These are phyloP conservation scores for Kalmusia sp. DNA, from an alignment of 2,329 filamentous ascomycete species.

Conservation along the genomic window DNA sequence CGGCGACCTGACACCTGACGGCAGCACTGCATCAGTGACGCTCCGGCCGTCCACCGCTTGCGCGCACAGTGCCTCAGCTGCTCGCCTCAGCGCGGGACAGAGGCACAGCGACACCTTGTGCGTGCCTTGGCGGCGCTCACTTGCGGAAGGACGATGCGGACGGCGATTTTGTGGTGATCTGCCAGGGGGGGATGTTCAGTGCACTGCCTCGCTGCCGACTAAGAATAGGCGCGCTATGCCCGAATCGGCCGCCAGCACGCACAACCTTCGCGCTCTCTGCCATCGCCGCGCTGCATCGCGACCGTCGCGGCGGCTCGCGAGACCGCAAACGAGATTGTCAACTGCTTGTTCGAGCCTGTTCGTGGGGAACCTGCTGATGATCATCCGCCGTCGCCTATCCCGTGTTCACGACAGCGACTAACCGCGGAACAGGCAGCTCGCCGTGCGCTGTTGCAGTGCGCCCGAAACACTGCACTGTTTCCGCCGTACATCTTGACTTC, in stretches of 20 bases:
- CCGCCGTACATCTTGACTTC: background rate
- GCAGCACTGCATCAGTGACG: constrained; percentile 1
- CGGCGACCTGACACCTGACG: constrained; percentile 26
- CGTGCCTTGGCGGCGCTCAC: constrained; percentile 4
- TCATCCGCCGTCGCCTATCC: background rate
- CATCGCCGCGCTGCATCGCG: background rate
- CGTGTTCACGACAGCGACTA: background rate
- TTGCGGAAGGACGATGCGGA: constrained; percentile 3
- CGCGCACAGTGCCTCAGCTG: constrained; percentile 17
- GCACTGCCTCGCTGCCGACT: constrained; percentile 9
- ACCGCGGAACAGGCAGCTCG: background rate
- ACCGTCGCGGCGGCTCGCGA: constrained; percentile 2
- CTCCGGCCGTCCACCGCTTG: constrained; percentile 6
- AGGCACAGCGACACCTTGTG: background rate
- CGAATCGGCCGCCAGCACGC: background rate
- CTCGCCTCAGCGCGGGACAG: constrained; percentile 5
- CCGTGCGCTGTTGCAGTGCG: constrained; percentile 4
- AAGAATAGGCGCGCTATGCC: constrained; percentile 9
- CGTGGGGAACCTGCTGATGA: constrained; percentile 3
- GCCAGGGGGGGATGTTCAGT: background rate
- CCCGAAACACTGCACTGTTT: constrained; percentile 3
- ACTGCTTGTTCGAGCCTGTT: constrained; percentile 1
- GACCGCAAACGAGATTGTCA: background rate
- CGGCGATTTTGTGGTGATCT: constrained; percentile 6
- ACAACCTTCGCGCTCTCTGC: background rate